Evolutionary conservation across 1,284 basidiomycete genomes (phyloP).

Genomic region (Mrakiaceae sp.): DNA sequence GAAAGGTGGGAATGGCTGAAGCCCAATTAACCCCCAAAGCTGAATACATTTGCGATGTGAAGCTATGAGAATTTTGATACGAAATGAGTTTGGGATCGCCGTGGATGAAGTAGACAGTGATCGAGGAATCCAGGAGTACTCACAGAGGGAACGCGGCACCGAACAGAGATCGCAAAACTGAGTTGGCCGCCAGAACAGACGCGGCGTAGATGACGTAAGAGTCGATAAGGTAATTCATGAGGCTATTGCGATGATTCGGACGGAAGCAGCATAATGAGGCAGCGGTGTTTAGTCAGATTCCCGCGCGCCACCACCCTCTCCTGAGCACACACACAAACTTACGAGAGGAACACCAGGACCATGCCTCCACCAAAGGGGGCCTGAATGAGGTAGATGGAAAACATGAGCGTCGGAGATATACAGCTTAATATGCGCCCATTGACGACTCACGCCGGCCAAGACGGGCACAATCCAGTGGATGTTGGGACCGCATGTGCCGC

Average conservation of each 20-base stretch:
- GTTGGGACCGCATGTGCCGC: slow-evolving; percentile 27
- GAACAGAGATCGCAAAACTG: slow-evolving; percentile 53
- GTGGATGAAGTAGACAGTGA: too few relatives aligned
- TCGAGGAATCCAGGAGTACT: slow-evolving; percentile 36
- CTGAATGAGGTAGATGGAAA: slow-evolving; percentile 17
- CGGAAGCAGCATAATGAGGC: too few relatives aligned
- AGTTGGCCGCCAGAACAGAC: slow-evolving; percentile 55
- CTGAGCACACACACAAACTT: too few relatives aligned
- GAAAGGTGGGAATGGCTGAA: slow-evolving; percentile 52
- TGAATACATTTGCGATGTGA: slow-evolving; percentile 32
- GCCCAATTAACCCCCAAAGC: slow-evolving; percentile 55
- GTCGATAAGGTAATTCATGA: slow-evolving; percentile 27
- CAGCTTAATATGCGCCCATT: neutral
- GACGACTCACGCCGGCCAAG: slow-evolving; percentile 1
- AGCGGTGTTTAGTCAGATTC: too few relatives aligned
- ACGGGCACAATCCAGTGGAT: slow-evolving; percentile 30
- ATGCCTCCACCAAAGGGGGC: slow-evolving; percentile 28
- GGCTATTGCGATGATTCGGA: too few relatives aligned
- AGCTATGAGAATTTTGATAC: too few relatives aligned
- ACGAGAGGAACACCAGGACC: slow-evolving; percentile 18
- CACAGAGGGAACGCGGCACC: slow-evolving; percentile 52
- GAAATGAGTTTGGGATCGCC: too few relatives aligned
- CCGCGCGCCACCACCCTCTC: too few relatives aligned
- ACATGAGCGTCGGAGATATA: neutral
- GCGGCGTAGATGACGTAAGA: slow-evolving; percentile 23